Evolutionary conservation across 306 rosid genomes (phyloP), one percentile per base, ranked within the genome.

Genomic region (Prunus mongolica): DNA sequence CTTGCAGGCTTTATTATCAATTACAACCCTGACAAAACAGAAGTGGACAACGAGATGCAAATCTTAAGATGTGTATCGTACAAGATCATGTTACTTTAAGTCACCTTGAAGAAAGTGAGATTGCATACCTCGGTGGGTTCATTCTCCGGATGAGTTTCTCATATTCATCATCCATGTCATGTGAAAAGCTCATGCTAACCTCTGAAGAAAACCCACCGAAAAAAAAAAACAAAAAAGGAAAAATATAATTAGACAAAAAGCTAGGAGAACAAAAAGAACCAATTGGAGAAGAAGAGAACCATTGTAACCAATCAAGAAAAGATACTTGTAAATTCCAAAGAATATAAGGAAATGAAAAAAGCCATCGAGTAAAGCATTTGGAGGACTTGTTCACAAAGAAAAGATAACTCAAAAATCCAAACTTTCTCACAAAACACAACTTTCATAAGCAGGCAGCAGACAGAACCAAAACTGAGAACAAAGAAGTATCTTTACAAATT

Each of bases 111-210:
- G 65, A 67, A 50, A 72, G 65, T 20, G 54, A 71, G 67, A 57
- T 22, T 60, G n/a, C 46, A 63, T 45, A 86, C 89, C 89, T 87
- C 38, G 98, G 98, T 62, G 97, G 97, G 82, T 94, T 90, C 97
- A 94, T 71, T 88, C 98, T 84, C 78, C 95, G 77, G 80, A 92
- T 86, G 75, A 94, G 91, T 80, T 94, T 94, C 81, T 83, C 95
- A 82, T 89, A 94, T 64, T 94, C 98, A 81, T 89, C 93, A 73
- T 89, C 96, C 91, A 87, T 92, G 84, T 89, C 91, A 71, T 86
- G 79, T 73, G 98, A 90, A 71, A 85, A 90, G 79, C 91, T 85
- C 94, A 87, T 86, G 96, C 83, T 87, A 75, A 84, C 88, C 78
- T 87, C 97, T 62, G 93, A 80, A 72, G 34, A 69, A 54, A 28